Conservation (phyloP, 169 alveolate genomes). For the Perkinsus marinus region DNA sequence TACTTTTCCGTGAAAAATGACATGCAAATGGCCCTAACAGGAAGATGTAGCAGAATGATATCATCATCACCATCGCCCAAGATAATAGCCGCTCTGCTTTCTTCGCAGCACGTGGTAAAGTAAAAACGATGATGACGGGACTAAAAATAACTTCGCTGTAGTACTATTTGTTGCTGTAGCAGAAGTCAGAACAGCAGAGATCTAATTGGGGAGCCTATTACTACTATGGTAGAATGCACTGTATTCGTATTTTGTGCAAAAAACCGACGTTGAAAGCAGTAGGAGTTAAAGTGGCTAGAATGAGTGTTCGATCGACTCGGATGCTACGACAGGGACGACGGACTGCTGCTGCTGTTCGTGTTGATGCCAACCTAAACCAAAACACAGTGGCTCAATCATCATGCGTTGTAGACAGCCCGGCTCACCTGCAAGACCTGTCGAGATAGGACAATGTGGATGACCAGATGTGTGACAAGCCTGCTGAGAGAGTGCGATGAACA, state of each 20-base stretch:
- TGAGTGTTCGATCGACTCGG: not conserved
- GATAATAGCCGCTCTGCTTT: too few relatives aligned
- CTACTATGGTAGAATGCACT: not conserved
- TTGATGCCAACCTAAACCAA: not conserved
- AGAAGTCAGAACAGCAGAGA: too few relatives aligned
- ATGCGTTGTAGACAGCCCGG: not conserved
- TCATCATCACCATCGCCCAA: not conserved
- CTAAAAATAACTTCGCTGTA: too few relatives aligned
- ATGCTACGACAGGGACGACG: not conserved
- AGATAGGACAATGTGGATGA: not conserved
- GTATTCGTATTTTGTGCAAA: not conserved
- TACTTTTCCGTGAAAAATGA: not conserved
- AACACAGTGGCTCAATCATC: not conserved
- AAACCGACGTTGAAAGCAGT: not conserved
- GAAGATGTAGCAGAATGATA: not conserved
- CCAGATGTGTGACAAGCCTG: not conserved
- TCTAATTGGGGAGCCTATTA: too few relatives aligned
- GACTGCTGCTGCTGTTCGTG: not conserved
- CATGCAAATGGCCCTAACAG: not conserved
- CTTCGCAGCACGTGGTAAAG: too few relatives aligned
- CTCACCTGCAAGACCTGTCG: not conserved
- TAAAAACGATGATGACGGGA: too few relatives aligned
- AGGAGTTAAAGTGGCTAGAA: not conserved
- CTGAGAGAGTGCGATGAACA: not conserved
- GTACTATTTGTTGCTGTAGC: too few relatives aligned